Percentiles rank a stretch among this genome's conserved stretches.
These are phyloP conservation scores for Eutrema salsugineum DNA, from an alignment of 441 rosid genomes.

Conservation along the genomic window DNA sequence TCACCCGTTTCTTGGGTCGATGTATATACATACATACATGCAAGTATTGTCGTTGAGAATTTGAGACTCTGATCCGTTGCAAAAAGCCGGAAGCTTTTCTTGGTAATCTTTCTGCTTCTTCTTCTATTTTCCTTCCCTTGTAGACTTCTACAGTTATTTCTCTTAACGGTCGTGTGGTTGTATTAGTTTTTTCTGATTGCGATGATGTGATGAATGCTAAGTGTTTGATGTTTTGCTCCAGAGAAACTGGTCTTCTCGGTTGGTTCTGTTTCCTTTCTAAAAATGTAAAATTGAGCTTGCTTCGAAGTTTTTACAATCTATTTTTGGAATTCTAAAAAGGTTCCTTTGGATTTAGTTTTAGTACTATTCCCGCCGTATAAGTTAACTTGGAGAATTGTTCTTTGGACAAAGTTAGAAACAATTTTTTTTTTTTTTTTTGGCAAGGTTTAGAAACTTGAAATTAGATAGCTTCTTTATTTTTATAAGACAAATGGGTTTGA, in stretches of 20 bases:
- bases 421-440: neutral
- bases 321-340: neutral
- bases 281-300: neutral
- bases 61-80: neutral
- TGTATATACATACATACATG: neutral
- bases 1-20: neutral
- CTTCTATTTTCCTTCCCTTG: neutral
- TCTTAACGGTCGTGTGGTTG: neutral
- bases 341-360: neutral
- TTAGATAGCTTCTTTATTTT: neutral
- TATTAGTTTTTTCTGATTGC: neutral
- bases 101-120: neutral
- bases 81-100: neutral
- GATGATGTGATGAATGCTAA: neutral
- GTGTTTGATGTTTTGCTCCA: slow-evolving; percentile 3
- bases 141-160: neutral
- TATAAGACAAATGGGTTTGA: neutral
- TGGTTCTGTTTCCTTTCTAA: neutral
- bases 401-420: slow-evolving; percentile 5
- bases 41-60: neutral
- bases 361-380: neutral
- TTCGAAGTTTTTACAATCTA: neutral
- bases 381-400: neutral
- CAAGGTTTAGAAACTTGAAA: neutral
- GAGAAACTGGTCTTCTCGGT: neutral